These are phyloP conservation scores for Pseudoneurospora amorphoporcata DNA, from an alignment of 495 filamentous ascomycete genomes.

Conservation along the genomic window DNA sequence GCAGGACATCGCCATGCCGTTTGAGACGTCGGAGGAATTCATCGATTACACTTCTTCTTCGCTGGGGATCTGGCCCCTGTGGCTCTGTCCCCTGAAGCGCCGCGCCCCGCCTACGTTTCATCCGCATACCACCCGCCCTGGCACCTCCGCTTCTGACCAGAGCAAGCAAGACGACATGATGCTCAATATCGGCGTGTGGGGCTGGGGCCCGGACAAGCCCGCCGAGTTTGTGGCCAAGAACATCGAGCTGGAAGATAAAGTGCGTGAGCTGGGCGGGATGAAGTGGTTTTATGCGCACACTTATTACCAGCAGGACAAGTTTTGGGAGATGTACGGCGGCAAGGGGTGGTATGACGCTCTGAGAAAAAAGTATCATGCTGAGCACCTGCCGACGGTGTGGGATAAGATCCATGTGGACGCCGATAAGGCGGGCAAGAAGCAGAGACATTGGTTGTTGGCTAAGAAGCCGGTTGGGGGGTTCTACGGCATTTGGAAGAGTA, in stretches of 20 bases:
- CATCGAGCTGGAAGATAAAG: conserved; percentile 51
- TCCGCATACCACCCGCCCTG: conserved; percentile 26
- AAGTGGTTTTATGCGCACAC: conserved; percentile 55
- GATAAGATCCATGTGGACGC: conserved; percentile 43
- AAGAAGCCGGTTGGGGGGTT: conserved; percentile 43
- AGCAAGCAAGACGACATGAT: conserved; percentile 25
- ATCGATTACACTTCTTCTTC: conserved; percentile 40
- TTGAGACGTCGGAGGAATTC: conserved; percentile 37
- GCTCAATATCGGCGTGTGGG: conserved; percentile 49
- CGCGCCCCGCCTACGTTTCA: conserved; percentile 35
- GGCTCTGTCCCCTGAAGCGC: conserved; percentile 47
- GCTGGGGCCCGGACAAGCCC: conserved; percentile 33
- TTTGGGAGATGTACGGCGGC: conserved; percentile 46
- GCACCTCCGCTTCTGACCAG: background rate
- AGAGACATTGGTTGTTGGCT: conserved; percentile 27
- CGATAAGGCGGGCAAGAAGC: conserved; percentile 14
- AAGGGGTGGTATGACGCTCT: conserved; percentile 41
- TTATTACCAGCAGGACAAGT: conserved; percentile 45
- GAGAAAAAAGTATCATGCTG: conserved; percentile 40
- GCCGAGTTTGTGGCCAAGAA: conserved; percentile 45
- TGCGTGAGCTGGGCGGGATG: conserved; percentile 55
- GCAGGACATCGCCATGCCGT: conserved; percentile 49
- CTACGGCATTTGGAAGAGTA: conserved; percentile 46
- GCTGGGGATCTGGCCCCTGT: conserved; percentile 47
- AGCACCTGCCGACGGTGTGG: conserved; percentile 43